Evolutionary conservation across 768 basidiomycete genomes (phyloP).

Genomic region (Rhizopogon sp.): DNA sequence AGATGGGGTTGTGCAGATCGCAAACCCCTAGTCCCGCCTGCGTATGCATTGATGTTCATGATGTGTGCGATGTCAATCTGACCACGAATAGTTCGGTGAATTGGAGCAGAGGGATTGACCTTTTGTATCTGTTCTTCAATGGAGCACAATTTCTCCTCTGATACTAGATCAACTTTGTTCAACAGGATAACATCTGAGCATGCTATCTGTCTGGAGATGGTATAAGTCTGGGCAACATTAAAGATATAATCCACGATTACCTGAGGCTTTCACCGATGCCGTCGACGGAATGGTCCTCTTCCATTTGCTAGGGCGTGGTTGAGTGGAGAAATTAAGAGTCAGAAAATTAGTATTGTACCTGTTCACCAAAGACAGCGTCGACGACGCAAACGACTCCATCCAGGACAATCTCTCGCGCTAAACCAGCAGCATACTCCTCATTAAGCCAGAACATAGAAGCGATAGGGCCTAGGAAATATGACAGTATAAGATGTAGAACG

Average conservation of each 20-base stretch:
- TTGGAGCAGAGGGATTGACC: slow-evolving; percentile 76
- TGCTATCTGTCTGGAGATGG: slow-evolving; percentile 76
- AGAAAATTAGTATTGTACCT: slow-evolving; percentile 29
- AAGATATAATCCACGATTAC: slow-evolving; percentile 32
- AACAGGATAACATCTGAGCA: slow-evolving; percentile 87
- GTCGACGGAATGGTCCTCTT: slow-evolving; percentile 66
- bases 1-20: slow-evolving; percentile 20
- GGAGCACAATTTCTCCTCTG: slow-evolving; percentile 34
- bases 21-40: slow-evolving; percentile 35
- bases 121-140: slow-evolving; percentile 61
- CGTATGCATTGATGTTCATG: slow-evolving; percentile 79
- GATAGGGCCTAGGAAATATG: slow-evolving; percentile 57
- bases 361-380: slow-evolving; percentile 76
- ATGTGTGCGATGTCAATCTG: slow-evolving; percentile 72
- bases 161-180: slow-evolving; percentile 84
- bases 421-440: slow-evolving; percentile 69
- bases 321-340: not conserved
- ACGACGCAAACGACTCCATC: slow-evolving; percentile 94
- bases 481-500: not conserved
- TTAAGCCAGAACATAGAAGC: slow-evolving; percentile 86
- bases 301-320: slow-evolving; percentile 65
- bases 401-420: slow-evolving; percentile 64
- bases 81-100: slow-evolving; percentile 67
- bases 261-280: slow-evolving; percentile 74
- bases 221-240: not conserved